Percentiles rank a stretch among this genome's conserved stretches.
These are phyloP conservation scores for Pyrenopolyporus hunteri DNA, from an alignment of 495 filamentous ascomycete species.

Conservation along the genomic window DNA sequence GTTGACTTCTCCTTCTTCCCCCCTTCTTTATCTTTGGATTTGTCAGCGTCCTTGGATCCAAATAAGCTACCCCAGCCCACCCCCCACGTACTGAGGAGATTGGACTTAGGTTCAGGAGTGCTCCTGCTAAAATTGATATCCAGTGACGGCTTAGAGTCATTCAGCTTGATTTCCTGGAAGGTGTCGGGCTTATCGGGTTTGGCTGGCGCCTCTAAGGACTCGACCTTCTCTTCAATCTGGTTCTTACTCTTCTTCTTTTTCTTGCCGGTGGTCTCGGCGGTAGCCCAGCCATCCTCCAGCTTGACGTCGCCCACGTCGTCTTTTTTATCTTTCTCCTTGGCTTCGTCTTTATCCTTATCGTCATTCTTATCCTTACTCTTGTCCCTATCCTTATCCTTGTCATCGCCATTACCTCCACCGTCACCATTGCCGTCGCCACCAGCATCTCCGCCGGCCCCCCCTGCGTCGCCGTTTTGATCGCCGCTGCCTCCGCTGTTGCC, in stretches of 20 bases:
- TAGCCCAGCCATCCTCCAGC: conserved; percentile 40
- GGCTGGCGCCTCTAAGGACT: conserved; percentile 19
- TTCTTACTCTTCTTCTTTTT: conserved; percentile 57
- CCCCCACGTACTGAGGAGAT: conserved; percentile 48
- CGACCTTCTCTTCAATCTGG: conserved; percentile 30
- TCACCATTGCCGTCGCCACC: conserved; percentile 41
- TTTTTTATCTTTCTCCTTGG: conserved; percentile 45
- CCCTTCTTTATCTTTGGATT: conserved; percentile 32
- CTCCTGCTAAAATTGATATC: conserved; percentile 46
- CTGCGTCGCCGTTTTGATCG: conserved; percentile 43
- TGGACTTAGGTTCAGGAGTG: conserved; percentile 39
- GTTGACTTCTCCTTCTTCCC: conserved; percentile 35
- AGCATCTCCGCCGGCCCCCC: conserved; percentile 32
- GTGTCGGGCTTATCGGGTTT: conserved; percentile 47
- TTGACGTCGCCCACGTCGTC: conserved; percentile 22
- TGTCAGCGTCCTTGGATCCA: conserved; percentile 29
- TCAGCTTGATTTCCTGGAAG: conserved; percentile 59
- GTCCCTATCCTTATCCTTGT: conserved; percentile 21
- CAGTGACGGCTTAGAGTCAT: conserved; percentile 48
- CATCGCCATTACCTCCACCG: conserved; percentile 12
- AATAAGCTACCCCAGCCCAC: conserved; percentile 45
- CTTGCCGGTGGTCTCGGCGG: conserved; percentile 39
- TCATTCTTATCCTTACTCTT: conserved; percentile 38
- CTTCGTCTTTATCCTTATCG: conserved; percentile 38
- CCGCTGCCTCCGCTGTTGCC: conserved; percentile 35